phyloP scores from a whole-genome alignment of 164 flowering plant species.

The Litsea cubeba region DNA sequence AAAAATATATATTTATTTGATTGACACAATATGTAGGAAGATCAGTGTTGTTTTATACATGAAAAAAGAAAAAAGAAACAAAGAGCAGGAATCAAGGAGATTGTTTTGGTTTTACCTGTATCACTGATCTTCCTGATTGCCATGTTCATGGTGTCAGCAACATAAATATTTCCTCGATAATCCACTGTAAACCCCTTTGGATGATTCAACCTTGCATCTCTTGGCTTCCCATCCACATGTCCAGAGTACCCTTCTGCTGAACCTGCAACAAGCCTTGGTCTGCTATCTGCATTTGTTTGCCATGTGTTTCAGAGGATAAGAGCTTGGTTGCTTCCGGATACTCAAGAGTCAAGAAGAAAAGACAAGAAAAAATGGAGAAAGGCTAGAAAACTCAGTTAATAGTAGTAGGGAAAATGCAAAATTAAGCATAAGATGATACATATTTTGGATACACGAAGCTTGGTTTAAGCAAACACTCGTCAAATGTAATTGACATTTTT shows the following conservation, averaged over 20 bases:
- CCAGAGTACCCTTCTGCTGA: slow-evolving; percentile 88
- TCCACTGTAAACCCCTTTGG: slow-evolving; percentile 89
- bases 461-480: no score
- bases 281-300: slow-evolving; percentile 55
- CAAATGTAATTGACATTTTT: background rate
- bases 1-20: no score
- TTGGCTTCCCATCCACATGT: slow-evolving; percentile 81
- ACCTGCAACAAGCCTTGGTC: slow-evolving; percentile 83
- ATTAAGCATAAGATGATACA: background rate
- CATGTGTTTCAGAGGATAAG: slow-evolving; percentile 1
- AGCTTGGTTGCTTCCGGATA: background rate
- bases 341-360: background rate
- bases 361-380: background rate
- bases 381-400: background rate
- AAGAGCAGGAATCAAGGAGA: no score
- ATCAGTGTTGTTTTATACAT: no score
- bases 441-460: background rate
- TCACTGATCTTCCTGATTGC: slow-evolving; percentile 94
- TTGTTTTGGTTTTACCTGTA: slow-evolving; percentile 41
- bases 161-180: slow-evolving; percentile 78
- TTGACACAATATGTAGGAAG: no score
- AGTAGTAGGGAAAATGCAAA: background rate
- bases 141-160: slow-evolving; percentile 70
- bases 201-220: slow-evolving; percentile 86
- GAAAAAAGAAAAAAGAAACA: no score